These are phyloP conservation scores for Hypoxylon sp. DNA, from an alignment of 2,329 filamentous ascomycete species.

Conservation along the genomic window DNA sequence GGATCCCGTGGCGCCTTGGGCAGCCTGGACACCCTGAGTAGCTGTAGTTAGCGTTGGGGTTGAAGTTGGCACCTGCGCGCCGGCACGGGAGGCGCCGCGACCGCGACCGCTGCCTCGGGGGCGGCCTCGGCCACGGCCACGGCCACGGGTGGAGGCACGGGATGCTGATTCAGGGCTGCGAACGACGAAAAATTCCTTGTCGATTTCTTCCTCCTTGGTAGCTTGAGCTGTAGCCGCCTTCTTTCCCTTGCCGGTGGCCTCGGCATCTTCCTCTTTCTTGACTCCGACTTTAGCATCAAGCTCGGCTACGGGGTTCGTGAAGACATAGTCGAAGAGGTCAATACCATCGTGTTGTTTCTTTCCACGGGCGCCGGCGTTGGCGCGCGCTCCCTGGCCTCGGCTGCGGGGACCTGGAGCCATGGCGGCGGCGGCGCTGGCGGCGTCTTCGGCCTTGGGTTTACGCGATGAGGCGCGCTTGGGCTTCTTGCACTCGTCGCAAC, in stretches of 20 bases:
- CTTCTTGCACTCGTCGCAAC: neutral
- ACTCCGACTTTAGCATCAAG: neutral
- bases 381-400: neutral
- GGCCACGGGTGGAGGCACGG: neutral
- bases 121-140: neutral
- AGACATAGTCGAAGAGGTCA: constrained; percentile 21
- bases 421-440: neutral
- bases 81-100: neutral
- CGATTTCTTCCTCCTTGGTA: neutral
- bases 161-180: neutral
- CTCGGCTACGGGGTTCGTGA: constrained; percentile 8
- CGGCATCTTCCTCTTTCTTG: neutral
- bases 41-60: no score
- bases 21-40: no score
- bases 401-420: neutral
- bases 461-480: neutral
- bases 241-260: neutral
- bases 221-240: neutral
- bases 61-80: no score
- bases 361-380: no score
- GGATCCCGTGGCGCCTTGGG: neutral
- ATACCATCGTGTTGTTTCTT: neutral
- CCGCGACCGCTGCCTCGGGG: neutral
- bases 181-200: constrained; percentile 5
- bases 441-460: neutral